Evolutionary conservation across 192 early-diverging fungal species (phyloP).

Genomic region (Mortierella alpina): DNA sequence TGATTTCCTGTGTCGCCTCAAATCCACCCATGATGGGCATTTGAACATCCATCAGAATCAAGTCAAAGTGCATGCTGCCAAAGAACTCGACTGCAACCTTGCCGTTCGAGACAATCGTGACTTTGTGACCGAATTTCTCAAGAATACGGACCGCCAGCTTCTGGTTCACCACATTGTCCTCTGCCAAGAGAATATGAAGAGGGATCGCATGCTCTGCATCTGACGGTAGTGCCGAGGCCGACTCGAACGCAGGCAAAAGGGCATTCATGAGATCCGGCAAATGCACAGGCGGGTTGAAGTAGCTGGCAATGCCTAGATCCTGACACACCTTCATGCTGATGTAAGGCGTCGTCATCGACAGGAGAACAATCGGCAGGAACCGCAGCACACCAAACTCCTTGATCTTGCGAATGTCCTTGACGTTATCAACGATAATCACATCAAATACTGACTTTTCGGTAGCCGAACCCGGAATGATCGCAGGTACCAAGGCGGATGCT

Average conservation of each 20-base stretch:
- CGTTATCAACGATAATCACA: constrained; percentile 73
- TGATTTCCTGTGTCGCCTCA: constrained; percentile 84
- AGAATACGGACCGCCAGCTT: constrained; percentile 81
- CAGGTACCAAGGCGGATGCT: constrained; percentile 55
- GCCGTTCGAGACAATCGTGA: constrained; percentile 82
- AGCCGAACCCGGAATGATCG: constrained; percentile 24
- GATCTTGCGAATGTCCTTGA: constrained; percentile 70
- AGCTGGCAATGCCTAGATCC: constrained; percentile 75
- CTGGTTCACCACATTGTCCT: constrained; percentile 91
- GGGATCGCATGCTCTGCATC: constrained; percentile 70
- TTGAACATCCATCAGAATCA: constrained; percentile 90
- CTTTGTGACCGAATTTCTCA: constrained; percentile 81
- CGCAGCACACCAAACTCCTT: constrained; percentile 67
- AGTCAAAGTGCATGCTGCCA: constrained; percentile 64
- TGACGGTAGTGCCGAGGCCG: constrained; percentile 67
- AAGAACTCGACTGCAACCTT: constrained; percentile 82
- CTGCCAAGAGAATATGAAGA: constrained; percentile 82
- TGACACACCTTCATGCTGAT: constrained; percentile 77
- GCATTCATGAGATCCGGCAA: constrained; percentile 73
- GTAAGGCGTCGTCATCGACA: constrained; percentile 62
- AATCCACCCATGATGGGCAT: constrained; percentile 95
- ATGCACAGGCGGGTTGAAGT: constrained; percentile 73
- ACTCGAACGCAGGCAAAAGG: constrained; percentile 77
- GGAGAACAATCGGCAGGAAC: constrained; percentile 80
- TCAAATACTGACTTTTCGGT: constrained; percentile 64